These are phyloP conservation scores for Nepenthes gracilis DNA, from an alignment of 148 eudicot species.

Conservation along the genomic window DNA sequence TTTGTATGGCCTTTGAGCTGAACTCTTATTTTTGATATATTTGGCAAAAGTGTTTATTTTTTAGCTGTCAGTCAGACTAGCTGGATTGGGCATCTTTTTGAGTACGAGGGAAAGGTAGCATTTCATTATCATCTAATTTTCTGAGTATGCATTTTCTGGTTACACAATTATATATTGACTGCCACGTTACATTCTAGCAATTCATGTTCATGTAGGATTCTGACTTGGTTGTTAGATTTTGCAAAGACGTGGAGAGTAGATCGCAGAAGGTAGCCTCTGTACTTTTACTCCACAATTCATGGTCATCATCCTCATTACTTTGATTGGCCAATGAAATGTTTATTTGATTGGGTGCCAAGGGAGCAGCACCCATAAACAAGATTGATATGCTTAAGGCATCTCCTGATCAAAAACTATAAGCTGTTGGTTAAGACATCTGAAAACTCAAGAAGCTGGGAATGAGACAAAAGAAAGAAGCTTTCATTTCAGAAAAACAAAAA, in stretches of 20 bases:
- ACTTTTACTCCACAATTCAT: neutral
- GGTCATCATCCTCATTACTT: no score
- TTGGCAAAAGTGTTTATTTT: constrained; percentile 14
- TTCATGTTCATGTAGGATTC: constrained; percentile 29
- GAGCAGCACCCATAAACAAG: no score
- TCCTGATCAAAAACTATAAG: no score
- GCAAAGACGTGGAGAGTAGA: constrained; percentile 89
- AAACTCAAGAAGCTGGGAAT: no score
- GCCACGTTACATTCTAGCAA: neutral
- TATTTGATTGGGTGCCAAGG: no score
- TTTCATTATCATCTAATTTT: neutral
- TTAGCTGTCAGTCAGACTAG: constrained; percentile 42
- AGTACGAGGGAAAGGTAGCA: constrained; percentile 73
- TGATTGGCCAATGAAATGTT: no score
- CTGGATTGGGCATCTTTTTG: constrained; percentile 60
- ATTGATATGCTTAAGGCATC: no score
- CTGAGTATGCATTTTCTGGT: neutral
- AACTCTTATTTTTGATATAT: neutral
- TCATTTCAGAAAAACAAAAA: no score
- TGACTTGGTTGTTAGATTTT: constrained; percentile 74
- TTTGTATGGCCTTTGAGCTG: neutral
- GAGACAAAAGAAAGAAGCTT: no score
- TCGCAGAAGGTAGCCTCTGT: constrained; percentile 43
- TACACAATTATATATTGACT: neutral
- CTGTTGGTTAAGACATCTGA: no score